These are phyloP conservation scores for Fusarium tuaranense DNA, from an alignment of 2,329 filamentous ascomycete species.

Conservation along the genomic window DNA sequence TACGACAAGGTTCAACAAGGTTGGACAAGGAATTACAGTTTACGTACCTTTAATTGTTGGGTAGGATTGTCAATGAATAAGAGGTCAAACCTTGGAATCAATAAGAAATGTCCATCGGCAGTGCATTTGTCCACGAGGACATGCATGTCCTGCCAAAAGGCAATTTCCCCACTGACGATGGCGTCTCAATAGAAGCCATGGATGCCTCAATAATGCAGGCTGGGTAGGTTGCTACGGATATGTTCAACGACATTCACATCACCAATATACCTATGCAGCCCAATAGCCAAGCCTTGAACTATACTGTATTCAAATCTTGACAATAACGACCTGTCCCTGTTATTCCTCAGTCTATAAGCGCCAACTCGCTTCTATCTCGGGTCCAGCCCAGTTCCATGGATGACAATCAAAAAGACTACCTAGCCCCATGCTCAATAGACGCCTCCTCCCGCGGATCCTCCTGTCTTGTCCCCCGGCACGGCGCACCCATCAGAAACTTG, in stretches of 20 bases:
- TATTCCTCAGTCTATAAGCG: slow-evolving; percentile 22
- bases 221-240: not conserved
- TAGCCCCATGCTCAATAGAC: slow-evolving; percentile 27
- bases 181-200: slow-evolving; percentile 18
- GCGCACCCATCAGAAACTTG: slow-evolving; percentile 10
- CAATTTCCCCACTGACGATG: not conserved
- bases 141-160: not conserved
- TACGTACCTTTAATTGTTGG: not conserved
- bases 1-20: not conserved
- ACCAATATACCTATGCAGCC: not conserved
- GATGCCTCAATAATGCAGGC: slow-evolving; percentile 5
- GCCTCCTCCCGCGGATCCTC: slow-evolving; percentile 13
- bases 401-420: slow-evolving; percentile 6
- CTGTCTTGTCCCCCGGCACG: not conserved
- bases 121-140: not conserved
- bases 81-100: not conserved
- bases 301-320: not conserved
- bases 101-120: not conserved
- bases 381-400: slow-evolving; percentile 21
- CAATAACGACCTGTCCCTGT: slow-evolving; percentile 1
- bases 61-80: not conserved
- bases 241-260: not conserved
- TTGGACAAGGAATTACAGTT: not conserved
- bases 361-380: slow-evolving; percentile 23
- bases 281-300: not conserved